Evolutionary conservation across 768 basidiomycete genomes (phyloP), one percentile per base, ranked within the genome.

Genomic region (Boletus pseudopeckii): DNA sequence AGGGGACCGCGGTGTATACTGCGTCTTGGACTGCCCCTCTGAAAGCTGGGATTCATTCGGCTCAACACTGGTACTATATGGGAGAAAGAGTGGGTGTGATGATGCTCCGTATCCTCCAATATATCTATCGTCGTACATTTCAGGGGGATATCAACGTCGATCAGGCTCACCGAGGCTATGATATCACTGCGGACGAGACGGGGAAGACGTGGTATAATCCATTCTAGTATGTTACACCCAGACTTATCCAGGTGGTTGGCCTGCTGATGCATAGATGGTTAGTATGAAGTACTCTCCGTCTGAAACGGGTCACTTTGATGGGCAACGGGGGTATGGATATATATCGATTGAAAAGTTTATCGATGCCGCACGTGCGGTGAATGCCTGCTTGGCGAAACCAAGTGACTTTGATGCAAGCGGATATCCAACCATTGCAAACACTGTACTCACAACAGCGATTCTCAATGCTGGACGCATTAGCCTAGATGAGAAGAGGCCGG

Each of bases 251-350:
- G 28, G 40, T 41, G 13, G 26, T 17, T 58, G 15, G 36, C 32
- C 53, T 53, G 24, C 53, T 54, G 49, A 55, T 61, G 37, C 34
- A 5, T 50, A 34, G 28, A 51, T 37, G 41, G 15, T 10, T 68
- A 90, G 90, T 74, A 95, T 96, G 88, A 96, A 95, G 65, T 96
- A 96, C 72, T 88, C 91, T 37, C 90, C 92, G 5, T 92, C 90
- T 49, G 90, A 90, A 73, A 88, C 82, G 52, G 94, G 92, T 7
- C 88, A 92, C 72, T 96, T 97, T 66, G 94, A 96, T 64, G 94
- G 94, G 28, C 94, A 95, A 73, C 82, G 87, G 52, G 93, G 93
- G 15, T 97, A 97, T 70, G 94, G 90, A 56, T 85, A 96, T 68
- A 76, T 95, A 63, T 93, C 90, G 17, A 90, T 95, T 62, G 92